Conservation (phyloP, 2,329 filamentous ascomycete genomes). For the Rhexocercosporidium sp. region DNA sequence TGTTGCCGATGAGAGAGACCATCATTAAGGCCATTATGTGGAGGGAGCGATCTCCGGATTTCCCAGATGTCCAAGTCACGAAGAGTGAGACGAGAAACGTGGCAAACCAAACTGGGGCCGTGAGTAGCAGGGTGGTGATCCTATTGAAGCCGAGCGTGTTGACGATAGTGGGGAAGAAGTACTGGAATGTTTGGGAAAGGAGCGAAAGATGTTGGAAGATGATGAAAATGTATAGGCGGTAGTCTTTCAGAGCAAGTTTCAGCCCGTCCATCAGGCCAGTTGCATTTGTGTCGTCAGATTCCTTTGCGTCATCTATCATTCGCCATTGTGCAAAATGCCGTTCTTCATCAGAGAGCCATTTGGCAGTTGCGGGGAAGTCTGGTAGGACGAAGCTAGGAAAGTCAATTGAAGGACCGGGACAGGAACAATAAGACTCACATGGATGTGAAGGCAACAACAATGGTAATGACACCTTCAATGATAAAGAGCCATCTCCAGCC, state of each 20-base stretch:
- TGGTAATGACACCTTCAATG: constrained; percentile 50
- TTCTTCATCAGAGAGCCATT: constrained; percentile 57
- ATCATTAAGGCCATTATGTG: constrained; percentile 61
- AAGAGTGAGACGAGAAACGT: constrained; percentile 59
- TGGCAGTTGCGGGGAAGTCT: constrained; percentile 58
- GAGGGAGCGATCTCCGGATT: constrained; percentile 58
- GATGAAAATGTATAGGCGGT: constrained; percentile 55
- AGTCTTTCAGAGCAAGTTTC: constrained; percentile 54
- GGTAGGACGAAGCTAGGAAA: constrained; percentile 48
- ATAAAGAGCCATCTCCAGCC: constrained; percentile 62
- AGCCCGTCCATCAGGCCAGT: constrained; percentile 51
- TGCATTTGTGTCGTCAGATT: constrained; percentile 48
- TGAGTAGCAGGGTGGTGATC: constrained; percentile 61
- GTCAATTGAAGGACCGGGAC: not conserved
- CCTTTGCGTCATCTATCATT: constrained; percentile 54
- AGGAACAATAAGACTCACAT: constrained; percentile 30
- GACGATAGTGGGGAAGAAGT: constrained; percentile 70
- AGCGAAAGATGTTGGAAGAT: constrained; percentile 59
- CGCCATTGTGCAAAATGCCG: constrained; percentile 59
- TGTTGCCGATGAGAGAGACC: constrained; percentile 57
- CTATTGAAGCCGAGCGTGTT: constrained; percentile 62
- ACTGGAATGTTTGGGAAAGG: constrained; percentile 62
- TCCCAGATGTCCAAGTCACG: constrained; percentile 60
- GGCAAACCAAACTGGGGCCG: constrained; percentile 61
- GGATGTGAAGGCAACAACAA: constrained; percentile 38